Base-by-base conservation (phyloP, 139 green algal species). In the Chlamydomonas incerta region DNA sequence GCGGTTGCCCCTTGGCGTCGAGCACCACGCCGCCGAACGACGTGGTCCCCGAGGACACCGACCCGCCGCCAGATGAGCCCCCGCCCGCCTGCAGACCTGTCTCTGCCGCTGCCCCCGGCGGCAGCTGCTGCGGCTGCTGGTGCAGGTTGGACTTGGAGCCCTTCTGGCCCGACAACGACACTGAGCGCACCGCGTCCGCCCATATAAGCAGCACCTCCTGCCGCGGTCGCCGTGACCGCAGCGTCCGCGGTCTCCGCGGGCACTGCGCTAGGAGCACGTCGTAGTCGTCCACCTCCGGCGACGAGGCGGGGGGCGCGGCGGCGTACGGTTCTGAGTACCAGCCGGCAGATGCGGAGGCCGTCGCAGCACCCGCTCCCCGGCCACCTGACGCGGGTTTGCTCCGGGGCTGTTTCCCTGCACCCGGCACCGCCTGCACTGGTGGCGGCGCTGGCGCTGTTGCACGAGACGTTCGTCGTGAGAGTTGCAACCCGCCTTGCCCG, bases 1-100 rank as follows among this genome's bases (percentile, higher is more conserved):
- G 24, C 23, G 74, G 57, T n/a, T 82, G 74, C 34, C 74, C 74
- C 35, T 82, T 82, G 2, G 74, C 74, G 34, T 82, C 74, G 58
- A 82, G 23, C 10, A 46, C 74, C 18, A 71, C 57, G 14, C 23
- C 58, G 23, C 74, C 74, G 37, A 82, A 82, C 34, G 57, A 60
- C 6, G 33, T 69, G 2, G 52, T 60, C 57, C 57, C 74, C 2
- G 74, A 81, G 23, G 74, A 82, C 58, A 58, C 58, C 1, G 74
- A 82, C 10, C 74, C 74, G 6, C 74, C 74, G 5, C 41, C 41
- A 50, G 74, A 82, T 0, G 74, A 82, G 52, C 58, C 58, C 23
- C 34, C 74, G 18, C 57, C 74, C 11, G 58, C 37, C 8, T 52
- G 35, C 50, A 37, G 34, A 1, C 71, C 74, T n/a, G 46, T 20